Evolutionary conservation across 2,329 filamentous ascomycete genomes (phyloP), one percentile per base, ranked within the genome.

Genomic region (Ophiocordyceps robertsii): DNA sequence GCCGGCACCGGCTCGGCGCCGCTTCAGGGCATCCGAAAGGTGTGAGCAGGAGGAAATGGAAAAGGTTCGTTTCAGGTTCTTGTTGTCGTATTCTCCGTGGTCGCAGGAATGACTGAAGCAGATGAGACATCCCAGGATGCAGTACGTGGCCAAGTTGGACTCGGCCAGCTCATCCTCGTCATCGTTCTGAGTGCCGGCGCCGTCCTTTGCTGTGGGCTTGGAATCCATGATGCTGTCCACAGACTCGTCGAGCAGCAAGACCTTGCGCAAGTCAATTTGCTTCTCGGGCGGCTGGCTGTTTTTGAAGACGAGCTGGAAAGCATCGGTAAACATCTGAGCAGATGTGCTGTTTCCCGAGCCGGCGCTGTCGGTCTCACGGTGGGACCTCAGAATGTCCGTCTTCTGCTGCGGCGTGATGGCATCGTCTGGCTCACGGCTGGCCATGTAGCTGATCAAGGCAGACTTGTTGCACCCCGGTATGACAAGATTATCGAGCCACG

Each of bases 91-190:
- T 42, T 77, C 73, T 38, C 74, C 75, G 47, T 79, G 75, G 51
- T 78, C 75, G 45, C 75, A 79, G 12, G 73, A 75, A 53, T 77
- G 70, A 40, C 72, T 72, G 51, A 68, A 73, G 56, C 75, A 79
- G 41, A 77, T 69, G n/a, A 75, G 57, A 49, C 75, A 79, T 12
- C 70, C 71, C 14, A 78, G 62, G 10, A 73, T 64, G 29, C 67
- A 67, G 51, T 77, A 75, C 1, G 71, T 77, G 39, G 70, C 69
- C 21, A 78, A 53, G 31, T 67, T 65, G 19, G 63, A 63, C 49
- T 74, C 70, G 12, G 68, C 63, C 43, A 64, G 47, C 7, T 64
- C 54, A 27, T 60, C 57, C 29, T 65, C 58, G 24, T 57, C 57
- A 13, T 61, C 54, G 29, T 59, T 56, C 37, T 55, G 62, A 39